Base-by-base conservation (phyloP, 306 rosid genomes). In the Carpinus viminea region DNA sequence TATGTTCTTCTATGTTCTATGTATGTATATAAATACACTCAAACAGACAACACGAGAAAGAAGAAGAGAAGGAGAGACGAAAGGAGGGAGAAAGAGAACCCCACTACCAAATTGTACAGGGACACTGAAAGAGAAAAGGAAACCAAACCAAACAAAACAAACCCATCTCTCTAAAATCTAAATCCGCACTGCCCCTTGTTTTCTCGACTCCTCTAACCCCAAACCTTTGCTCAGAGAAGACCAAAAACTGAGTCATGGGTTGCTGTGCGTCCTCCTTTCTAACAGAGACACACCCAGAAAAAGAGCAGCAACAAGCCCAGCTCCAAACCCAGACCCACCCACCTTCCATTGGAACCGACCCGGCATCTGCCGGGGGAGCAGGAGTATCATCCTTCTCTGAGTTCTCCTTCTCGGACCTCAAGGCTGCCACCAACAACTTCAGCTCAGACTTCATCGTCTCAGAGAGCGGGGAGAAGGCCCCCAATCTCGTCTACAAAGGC, bases 401-500 rank as follows among this genome's bases (percentile, higher is more conserved):
- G 91, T 93, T 90, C 85, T 89, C 94, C 16, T 56, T 91, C 68
- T 45, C 91, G 1, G 98, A 96, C 79, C 90, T 96, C 28, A 91
- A 87, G 81, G 87, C 89, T 0, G 98, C 99, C 17, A 96, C 99
- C 28, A 85, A 90, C 69, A 91, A 89, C 85, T 96, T 96, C 88
- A 93, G 89, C 80, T 81, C 98, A 0, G 93, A 91, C 38, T 83
- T 71, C 73, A 93, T 96, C 53, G 97, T 96, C 46, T 96, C 99
- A 0, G 99, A 93, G 89, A 93, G 97, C 31, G 98, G 99, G 1
- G 98, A 91, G 68, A 96, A 91, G 41, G 98, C 98, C 2, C 93
- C 92, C 2, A 96, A 96, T 86, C 70, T 93, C 5, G 99, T 96
- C 18, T 96, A 96, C 78, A 91, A 90, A 62, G 99, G 99, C 4